Base-by-base conservation (phyloP, 805 yeast genomes). In the Ogataea zsoltii region DNA sequence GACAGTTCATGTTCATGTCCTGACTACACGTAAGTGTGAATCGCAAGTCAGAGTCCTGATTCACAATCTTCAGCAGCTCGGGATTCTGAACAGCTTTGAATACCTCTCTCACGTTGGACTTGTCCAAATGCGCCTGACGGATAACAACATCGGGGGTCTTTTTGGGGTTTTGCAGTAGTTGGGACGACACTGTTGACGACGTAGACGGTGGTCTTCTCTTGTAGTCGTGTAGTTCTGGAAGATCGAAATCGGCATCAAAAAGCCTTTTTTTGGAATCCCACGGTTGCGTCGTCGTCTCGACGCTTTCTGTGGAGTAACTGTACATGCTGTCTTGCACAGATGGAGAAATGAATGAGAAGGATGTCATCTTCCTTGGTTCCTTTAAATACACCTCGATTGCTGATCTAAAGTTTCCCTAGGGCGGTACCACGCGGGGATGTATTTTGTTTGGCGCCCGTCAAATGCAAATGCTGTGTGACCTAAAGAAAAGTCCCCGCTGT, bases 51-150 rank as follows among this genome's bases (percentile, higher is more conserved):
- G 48, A 38, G 11, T 30, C 19, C 12, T 44, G 47, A 5, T 32
- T 32, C n/a, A 49, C n/a, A 12, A 52, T 15, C 21, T 41, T 26
- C 29, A 49, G 17, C 16, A 13, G 11, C 18, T 16, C 30, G 14
- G 6, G 21, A 15, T 21, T 30, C 15, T 35, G 14, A n/a, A 49
- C 44, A 11, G 38, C 14, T 7, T 39, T 29, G 31, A 54, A 42
- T 10, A 55, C 37, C 32, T 34, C 46, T 21, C 39, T 32, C n/a
- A 52, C 30, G 36, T 49, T 45, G 13, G 53, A 38, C 33, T 56
- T 56, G 14, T 26, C 26, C n/a, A 45, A 44, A 40, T 52, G 58
- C 7, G 60, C 58, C 41, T 56, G 60, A 33, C 48, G 42, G 18
- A 56, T 46, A n/a, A 56, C 38, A 4, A 49, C 30, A 4, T 45